Conservation (phyloP, 2,329 filamentous ascomycete species). For the Proliferodiscus dingleyae region DNA sequence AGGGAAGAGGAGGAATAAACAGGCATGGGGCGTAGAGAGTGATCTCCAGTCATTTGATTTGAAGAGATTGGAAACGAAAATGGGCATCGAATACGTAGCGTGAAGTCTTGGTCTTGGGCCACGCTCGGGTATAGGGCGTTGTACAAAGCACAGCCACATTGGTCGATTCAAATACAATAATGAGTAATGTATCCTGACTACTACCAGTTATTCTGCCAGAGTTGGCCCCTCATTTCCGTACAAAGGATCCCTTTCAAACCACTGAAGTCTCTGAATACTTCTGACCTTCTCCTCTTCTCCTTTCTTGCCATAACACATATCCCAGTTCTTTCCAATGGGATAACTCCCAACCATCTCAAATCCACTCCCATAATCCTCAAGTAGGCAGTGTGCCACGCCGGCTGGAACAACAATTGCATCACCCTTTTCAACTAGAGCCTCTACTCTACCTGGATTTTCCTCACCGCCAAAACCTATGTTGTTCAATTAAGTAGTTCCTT, state of each 20-base stretch:
- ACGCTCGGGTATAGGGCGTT: background rate
- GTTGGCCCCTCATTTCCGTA: conserved; percentile 51
- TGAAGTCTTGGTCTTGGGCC: background rate
- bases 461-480: conserved; percentile 54
- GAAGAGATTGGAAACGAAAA: no score
- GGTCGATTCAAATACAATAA: background rate
- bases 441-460: conserved; percentile 51
- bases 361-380: conserved; percentile 48
- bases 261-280: conserved; percentile 44
- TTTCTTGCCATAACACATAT: conserved; percentile 65
- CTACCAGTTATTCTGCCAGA: conserved; percentile 7
- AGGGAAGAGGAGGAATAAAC: conserved; percentile 42
- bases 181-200: conserved; percentile 1
- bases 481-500: no score
- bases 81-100: conserved; percentile 1
- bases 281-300: conserved; percentile 50
- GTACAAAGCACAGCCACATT: background rate
- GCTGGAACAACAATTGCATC: conserved; percentile 63
- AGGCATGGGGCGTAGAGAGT: no score
- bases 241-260: conserved; percentile 57
- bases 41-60: no score
- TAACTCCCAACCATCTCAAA: conserved; percentile 68
- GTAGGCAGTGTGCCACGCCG: conserved; percentile 58
- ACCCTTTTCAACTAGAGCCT: conserved; percentile 50
- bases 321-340: conserved; percentile 52